A percentile compares a stretch with the other conserved stretches of the same genome.
Conservation (phyloP, 2,329 filamentous ascomycete species). For the Fusarium drepaniforme region DNA sequence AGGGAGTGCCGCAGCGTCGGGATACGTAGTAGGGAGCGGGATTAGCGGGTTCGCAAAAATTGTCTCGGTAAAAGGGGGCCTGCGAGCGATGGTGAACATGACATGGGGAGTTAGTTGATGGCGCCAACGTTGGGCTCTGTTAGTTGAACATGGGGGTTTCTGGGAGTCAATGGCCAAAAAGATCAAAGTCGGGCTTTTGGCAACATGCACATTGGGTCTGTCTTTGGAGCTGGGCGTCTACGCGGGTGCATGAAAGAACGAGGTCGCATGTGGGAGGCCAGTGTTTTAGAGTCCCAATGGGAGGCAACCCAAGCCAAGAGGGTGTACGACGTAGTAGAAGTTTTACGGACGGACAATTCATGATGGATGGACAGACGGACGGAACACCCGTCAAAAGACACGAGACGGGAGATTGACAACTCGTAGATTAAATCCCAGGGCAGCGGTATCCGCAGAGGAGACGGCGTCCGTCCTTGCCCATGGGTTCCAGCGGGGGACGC, state of each 20-base stretch:
- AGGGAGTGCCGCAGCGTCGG: conserved; percentile 39
- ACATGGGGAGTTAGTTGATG: background rate
- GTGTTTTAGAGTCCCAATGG: background rate
- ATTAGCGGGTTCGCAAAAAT: conserved; percentile 1
- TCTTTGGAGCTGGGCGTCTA: background rate
- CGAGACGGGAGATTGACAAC: conserved; percentile 36
- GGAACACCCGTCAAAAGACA: conserved; percentile 1
- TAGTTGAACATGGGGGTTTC: background rate
- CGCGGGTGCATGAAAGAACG: background rate
- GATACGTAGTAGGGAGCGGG: conserved; percentile 12
- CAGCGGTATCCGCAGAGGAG: conserved; percentile 28
- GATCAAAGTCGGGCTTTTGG: background rate
- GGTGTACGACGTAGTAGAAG: background rate
- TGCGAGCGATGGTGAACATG: background rate
- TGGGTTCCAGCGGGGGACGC: conserved; percentile 30
- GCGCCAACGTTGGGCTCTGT: conserved; percentile 15
- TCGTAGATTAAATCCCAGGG: conserved; percentile 20
- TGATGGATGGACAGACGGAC: background rate
- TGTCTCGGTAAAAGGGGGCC: background rate
- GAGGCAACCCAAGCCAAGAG: background rate
- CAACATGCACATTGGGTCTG: background rate
- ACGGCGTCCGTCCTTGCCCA: conserved; percentile 13
- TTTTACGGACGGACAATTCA: background rate
- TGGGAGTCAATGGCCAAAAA: background rate
- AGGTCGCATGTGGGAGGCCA: background rate